These are phyloP conservation scores for Pluteus cervinus DNA, from an alignment of 768 basidiomycete genomes.

Conservation along the genomic window DNA sequence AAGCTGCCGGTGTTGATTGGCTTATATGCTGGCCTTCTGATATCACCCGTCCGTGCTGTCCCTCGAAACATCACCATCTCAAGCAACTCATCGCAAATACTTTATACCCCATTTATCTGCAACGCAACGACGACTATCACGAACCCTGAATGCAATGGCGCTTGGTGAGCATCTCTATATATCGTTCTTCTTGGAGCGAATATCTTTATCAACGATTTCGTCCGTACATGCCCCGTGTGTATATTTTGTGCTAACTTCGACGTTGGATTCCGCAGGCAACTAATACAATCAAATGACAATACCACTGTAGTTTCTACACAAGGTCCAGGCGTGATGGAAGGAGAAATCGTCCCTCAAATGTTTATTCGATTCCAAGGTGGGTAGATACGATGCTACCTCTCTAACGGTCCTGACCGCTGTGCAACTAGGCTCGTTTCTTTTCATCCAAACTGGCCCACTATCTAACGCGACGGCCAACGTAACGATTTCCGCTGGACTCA, in stretches of 20 bases:
- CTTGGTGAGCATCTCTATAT: conserved; percentile 29
- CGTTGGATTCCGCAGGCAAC: conserved; percentile 18
- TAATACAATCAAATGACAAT: conserved; percentile 13
- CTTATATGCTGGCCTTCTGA: no score
- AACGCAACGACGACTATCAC: conserved; percentile 15
- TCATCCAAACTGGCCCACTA: conserved; percentile 32
- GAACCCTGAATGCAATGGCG: conserved; percentile 31
- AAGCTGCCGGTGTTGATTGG: no score
- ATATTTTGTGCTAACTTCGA: conserved; percentile 2
- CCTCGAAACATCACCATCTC: conserved; percentile 38
- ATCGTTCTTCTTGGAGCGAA: background rate
- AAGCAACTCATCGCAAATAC: conserved; percentile 30
- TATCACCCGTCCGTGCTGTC: no score
- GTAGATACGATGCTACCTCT: conserved; percentile 3
- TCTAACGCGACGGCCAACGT: conserved; percentile 51
- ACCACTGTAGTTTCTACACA: conserved; percentile 26
- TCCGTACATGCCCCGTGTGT: background rate
- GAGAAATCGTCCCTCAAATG: conserved; percentile 47
- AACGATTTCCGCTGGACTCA: conserved; percentile 35
- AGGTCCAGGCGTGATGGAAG: conserved; percentile 36
- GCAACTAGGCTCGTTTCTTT: conserved; percentile 34
- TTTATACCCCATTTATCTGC: conserved; percentile 45
- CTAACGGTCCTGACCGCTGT: background rate
- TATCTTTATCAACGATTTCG: background rate
- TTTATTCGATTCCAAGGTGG: conserved; percentile 51